Percentiles rank a stretch among this genome's conserved stretches.
These are phyloP conservation scores for Acanthamoeba triangularis DNA, from an alignment of 208 protist species.

Conservation along the genomic window DNA sequence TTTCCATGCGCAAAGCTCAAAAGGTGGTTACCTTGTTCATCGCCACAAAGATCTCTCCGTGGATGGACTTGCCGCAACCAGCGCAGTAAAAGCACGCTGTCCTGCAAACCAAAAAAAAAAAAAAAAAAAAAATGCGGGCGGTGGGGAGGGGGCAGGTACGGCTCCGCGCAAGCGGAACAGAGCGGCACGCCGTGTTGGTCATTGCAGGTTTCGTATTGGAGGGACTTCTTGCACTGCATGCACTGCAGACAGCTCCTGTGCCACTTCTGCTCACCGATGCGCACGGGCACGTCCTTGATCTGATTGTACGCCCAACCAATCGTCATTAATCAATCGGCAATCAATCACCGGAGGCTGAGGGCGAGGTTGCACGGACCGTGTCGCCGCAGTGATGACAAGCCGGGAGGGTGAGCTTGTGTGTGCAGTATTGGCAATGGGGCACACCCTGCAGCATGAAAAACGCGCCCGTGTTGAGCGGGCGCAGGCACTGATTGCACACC, in stretches of 20 bases:
- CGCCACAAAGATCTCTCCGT: conserved; percentile 51
- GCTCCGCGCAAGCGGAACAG: not conserved
- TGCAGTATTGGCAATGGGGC: conserved; percentile 50
- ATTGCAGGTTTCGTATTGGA: not conserved
- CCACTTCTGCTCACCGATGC: conserved; percentile 13
- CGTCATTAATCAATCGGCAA: not conserved
- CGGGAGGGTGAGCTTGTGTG: conserved; percentile 2
- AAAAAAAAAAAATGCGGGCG: not conserved
- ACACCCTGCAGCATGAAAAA: conserved; percentile 52
- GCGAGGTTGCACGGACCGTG: not conserved
- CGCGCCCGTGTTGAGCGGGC: conserved; percentile 11
- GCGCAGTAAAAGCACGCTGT: not conserved
- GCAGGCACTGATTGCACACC: conserved; percentile 43
- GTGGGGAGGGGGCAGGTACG: not conserved
- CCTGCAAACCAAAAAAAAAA: not conserved
- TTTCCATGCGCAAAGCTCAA: not conserved
- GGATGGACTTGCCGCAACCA: conserved; percentile 5
- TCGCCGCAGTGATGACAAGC: not conserved
- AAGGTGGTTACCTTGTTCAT: not conserved
- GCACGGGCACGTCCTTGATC: conserved; percentile 45
- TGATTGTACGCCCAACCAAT: too few relatives aligned
- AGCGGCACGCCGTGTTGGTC: conserved; percentile 42
- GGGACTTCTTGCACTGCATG: conserved; percentile 24
- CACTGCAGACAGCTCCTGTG: conserved; percentile 19
- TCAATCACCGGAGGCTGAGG: not conserved